Base-by-base conservation (phyloP, 805 yeast genomes). In the Candida insectorum region DNA sequence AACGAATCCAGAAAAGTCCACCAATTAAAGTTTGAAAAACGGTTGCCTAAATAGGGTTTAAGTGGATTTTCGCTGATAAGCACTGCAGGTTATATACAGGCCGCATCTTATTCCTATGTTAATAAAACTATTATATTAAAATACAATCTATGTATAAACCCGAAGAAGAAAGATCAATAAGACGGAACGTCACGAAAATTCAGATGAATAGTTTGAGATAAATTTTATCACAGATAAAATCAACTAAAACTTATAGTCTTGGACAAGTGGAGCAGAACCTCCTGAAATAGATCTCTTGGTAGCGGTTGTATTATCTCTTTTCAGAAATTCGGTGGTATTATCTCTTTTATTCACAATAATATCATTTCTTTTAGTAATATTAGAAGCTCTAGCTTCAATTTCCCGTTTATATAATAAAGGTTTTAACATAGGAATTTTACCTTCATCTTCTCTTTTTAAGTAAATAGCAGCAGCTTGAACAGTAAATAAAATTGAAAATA, bases 401-500 rank as follows among this genome's bases (percentile, higher is more conserved):
- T 20, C 8, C 10, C 23, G 8, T 20, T 20, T 20, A 8, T 20
- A 11, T 20, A 20, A 20, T 20, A 20, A 8, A 7, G 37, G 33
- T 19, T 19, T 34, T 26, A 29, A 28, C 6, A 28, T 17, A 16
- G 33, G 33, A 10, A 28, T n/a, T 7, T 24, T 33, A 9, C 17
- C 18, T 8, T 28, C 37, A 11, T 28, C 23, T 10, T 17, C 8
- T n/a, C 16, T 16, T 24, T 29, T 29, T 4, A 26, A 26, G 14
- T 28, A 27, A 29, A 38, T 34, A 14, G 36, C 29, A 18, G 36
- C 41, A 25, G 34, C 28, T 9, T 34, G 19, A 20, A 28, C 34
- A 16, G 26, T 12, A 9, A 24, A 16, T 10, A 31, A 18, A 16
- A 26, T 24, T 5, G 36, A 16, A n/a, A 37, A 33, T 11, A 32